Percentiles rank a stretch among this genome's conserved stretches.
Evolutionary conservation across 768 basidiomycete genomes (phyloP).

Genomic region (Lentinula lateritia): DNA sequence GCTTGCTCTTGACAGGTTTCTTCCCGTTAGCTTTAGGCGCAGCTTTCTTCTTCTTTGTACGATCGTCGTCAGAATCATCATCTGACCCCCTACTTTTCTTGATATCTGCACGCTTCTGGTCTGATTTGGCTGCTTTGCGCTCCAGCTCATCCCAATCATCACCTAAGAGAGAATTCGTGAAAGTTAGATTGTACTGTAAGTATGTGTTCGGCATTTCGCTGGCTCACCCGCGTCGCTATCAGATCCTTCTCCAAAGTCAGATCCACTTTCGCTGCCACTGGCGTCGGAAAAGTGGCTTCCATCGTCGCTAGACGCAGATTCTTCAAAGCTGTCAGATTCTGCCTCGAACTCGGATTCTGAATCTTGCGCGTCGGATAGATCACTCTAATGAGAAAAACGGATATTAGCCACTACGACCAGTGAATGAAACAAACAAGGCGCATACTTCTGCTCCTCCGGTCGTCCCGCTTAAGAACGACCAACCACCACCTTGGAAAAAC

Average conservation of each 20-base stretch:
- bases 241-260: slow-evolving; percentile 51
- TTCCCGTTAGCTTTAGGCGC: slow-evolving; percentile 17
- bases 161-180: slow-evolving; percentile 33
- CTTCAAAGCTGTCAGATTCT: slow-evolving; percentile 52
- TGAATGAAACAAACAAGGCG: slow-evolving; percentile 17
- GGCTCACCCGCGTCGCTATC: slow-evolving; percentile 55
- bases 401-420: neutral
- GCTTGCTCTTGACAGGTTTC: neutral
- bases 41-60: slow-evolving; percentile 25
- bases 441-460: slow-evolving; percentile 61
- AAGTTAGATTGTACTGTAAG: neutral
- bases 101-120: slow-evolving; percentile 23
- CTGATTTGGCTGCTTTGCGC: slow-evolving; percentile 78
- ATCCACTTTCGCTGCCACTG: slow-evolving; percentile 63
- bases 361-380: slow-evolving; percentile 37
- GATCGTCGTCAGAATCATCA: slow-evolving; percentile 19
- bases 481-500: slow-evolving; percentile 96
- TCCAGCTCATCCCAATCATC: slow-evolving; percentile 98
- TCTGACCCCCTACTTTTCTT: slow-evolving; percentile 20
- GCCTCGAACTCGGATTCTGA: slow-evolving; percentile 44
- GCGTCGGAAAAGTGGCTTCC: slow-evolving; percentile 67
- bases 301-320: slow-evolving; percentile 45
- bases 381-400: slow-evolving; percentile 24
- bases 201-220: slow-evolving; percentile 15
- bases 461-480: slow-evolving; percentile 81